These are phyloP conservation scores for Deinandra increscens DNA, from an alignment of 129 eudicot species.

Conservation along the genomic window DNA sequence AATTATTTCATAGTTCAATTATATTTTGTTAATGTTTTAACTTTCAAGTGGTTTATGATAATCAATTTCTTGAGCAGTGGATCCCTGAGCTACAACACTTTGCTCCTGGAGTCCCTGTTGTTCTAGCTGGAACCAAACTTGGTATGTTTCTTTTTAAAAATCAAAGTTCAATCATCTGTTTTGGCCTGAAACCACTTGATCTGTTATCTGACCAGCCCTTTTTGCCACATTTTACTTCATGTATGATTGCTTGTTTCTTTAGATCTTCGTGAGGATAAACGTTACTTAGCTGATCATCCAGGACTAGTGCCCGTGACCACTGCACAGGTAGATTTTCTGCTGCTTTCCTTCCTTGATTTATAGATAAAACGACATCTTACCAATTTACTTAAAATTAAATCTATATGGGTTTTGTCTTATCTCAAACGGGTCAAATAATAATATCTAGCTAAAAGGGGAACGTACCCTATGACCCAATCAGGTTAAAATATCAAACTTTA, in stretches of 20 bases:
- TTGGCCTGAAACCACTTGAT: conserved; percentile 3
- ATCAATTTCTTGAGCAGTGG: conserved; percentile 57
- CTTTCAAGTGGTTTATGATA: conserved; percentile 30
- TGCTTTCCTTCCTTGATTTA: conserved; percentile 4
- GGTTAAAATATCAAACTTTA: neutral
- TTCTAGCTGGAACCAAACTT: conserved; percentile 92
- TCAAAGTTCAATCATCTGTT: neutral
- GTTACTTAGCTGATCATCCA: conserved; percentile 94
- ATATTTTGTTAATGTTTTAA: conserved; percentile 16
- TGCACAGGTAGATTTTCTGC: conserved; percentile 57
- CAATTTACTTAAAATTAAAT: too few relatives aligned
- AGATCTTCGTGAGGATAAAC: conserved; percentile 99
- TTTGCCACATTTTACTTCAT: conserved; percentile 12
- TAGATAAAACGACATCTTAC: neutral
- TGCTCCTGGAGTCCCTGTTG: conserved; percentile 88
- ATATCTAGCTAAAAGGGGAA: neutral
- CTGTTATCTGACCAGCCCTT: neutral
- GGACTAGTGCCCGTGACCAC: conserved; percentile 92
- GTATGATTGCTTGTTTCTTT: conserved; percentile 12
- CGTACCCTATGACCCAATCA: neutral
- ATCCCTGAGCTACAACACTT: conserved; percentile 95
- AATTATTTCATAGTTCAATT: neutral
- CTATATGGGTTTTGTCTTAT: neutral
- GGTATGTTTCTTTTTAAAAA: conserved; percentile 44
- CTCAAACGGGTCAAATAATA: neutral